Percentiles rank a stretch among this genome's conserved stretches.
Conservation (phyloP, 2,329 filamentous ascomycete species). For the Remersonia thermophila region DNA sequence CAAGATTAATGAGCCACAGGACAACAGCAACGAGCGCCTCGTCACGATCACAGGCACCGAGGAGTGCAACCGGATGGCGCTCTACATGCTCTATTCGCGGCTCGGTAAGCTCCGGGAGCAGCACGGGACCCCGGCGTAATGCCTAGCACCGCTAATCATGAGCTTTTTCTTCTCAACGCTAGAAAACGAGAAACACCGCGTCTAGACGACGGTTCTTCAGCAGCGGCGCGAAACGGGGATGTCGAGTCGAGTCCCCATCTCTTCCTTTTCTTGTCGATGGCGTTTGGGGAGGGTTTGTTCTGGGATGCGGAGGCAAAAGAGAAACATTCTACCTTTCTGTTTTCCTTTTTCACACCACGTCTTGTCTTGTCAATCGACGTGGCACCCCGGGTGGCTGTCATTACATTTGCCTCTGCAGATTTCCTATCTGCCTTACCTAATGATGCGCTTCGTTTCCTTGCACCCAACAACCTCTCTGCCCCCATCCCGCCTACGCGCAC, state of each 20-base stretch:
- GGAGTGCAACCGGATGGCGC: constrained; percentile 98
- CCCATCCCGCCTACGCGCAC: too few species aligned
- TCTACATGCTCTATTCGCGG: constrained; percentile 97
- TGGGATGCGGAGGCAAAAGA: too few species aligned
- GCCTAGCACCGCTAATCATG: constrained; percentile 7
- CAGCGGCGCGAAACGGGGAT: neutral
- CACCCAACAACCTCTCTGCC: too few species aligned
- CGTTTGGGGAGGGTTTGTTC: too few species aligned
- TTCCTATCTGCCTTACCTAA: too few species aligned
- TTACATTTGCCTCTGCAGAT: too few species aligned
- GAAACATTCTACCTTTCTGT: too few species aligned
- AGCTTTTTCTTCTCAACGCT: constrained; percentile 8
- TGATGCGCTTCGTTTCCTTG: too few species aligned
- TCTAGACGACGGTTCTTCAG: constrained; percentile 27
- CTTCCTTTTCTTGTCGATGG: neutral
- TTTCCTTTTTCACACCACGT: too few species aligned
- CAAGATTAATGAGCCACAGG: constrained; percentile 98
- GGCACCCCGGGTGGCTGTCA: too few species aligned
- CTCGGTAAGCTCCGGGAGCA: constrained; percentile 54
- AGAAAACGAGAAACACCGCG: constrained; percentile 70
- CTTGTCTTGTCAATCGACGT: too few species aligned
- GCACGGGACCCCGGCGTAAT: neutral
- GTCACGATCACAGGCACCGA: constrained; percentile 96
- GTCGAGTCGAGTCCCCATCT: neutral
- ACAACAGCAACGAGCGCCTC: constrained; percentile 95